A percentile compares a stretch with the other conserved stretches of the same genome.
These are phyloP conservation scores for Pyronema omphalodes DNA, from an alignment of 495 filamentous ascomycete genomes.

Conservation along the genomic window DNA sequence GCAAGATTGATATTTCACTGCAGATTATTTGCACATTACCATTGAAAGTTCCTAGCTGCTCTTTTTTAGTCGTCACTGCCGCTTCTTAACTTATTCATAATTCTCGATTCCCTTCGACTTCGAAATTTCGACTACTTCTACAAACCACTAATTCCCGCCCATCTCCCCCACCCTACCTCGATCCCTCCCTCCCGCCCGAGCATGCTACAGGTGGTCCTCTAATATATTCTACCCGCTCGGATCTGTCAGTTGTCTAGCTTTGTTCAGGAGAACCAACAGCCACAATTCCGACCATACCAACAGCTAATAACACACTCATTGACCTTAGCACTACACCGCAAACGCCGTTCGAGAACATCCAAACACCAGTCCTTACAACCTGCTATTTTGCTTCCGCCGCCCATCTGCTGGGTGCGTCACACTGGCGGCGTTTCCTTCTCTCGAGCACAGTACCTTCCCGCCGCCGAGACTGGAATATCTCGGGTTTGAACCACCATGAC, in stretches of 20 bases:
- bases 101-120: too few species aligned
- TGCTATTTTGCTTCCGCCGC: neutral
- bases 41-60: neutral
- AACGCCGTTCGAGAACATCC: neutral
- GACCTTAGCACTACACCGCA: neutral
- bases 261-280: neutral
- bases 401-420: neutral
- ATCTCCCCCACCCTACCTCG: neutral
- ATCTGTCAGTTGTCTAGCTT: neutral
- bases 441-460: constrained; percentile 1
- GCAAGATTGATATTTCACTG: neutral
- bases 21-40: neutral
- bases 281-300: neutral
- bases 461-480: constrained; percentile 1
- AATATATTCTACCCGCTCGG: neutral
- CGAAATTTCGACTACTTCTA: neutral
- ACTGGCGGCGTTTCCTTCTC: neutral
- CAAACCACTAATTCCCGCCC: neutral
- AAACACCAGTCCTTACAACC: neutral
- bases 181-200: neutral
- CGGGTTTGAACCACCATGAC: constrained; percentile 5
- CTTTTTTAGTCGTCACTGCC: too few species aligned
- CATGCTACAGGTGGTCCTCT: neutral
- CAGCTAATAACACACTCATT: neutral
- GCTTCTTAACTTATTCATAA: too few species aligned